Conservation (phyloP, 345 rosid species). For the Pugionium dolabratum region DNA sequence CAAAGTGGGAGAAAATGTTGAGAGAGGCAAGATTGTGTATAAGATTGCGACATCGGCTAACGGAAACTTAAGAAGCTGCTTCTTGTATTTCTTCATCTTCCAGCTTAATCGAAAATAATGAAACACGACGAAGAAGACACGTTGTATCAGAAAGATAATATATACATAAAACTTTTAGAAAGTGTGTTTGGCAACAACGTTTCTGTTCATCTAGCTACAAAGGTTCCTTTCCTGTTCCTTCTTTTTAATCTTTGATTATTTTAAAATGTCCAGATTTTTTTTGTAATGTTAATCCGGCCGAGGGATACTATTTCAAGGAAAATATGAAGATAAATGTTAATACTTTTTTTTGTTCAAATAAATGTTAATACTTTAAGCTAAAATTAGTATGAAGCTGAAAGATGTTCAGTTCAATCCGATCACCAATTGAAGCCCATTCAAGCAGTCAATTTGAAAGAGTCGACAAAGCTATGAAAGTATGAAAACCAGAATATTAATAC, state of each 20-base stretch:
- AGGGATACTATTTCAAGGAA: conserved; percentile 4
- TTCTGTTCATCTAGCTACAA: conserved; percentile 16
- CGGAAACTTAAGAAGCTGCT: background rate
- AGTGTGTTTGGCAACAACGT: conserved; percentile 45
- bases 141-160: background rate
- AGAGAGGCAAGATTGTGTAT: conserved; percentile 50
- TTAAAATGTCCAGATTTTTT: background rate
- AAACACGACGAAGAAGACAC: conserved; percentile 6
- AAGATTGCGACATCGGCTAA: conserved; percentile 36
- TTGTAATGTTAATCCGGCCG: conserved; percentile 30
- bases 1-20: conserved; percentile 47
- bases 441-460: background rate
- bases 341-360: too few relatives aligned
- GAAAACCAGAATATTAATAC: conserved; percentile 3
- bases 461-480: background rate
- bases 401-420: background rate
- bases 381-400: background rate
- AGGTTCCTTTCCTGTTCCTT: background rate
- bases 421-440: background rate
- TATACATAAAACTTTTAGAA: conserved; percentile 5
- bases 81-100: too few relatives aligned
- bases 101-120: background rate
- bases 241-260: background rate
- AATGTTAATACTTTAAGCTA: conserved; percentile 1
- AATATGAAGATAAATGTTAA: background rate